These are phyloP conservation scores for Phyllosticta citribraziliensis DNA, from an alignment of 2,329 filamentous ascomycete species.

Conservation along the genomic window DNA sequence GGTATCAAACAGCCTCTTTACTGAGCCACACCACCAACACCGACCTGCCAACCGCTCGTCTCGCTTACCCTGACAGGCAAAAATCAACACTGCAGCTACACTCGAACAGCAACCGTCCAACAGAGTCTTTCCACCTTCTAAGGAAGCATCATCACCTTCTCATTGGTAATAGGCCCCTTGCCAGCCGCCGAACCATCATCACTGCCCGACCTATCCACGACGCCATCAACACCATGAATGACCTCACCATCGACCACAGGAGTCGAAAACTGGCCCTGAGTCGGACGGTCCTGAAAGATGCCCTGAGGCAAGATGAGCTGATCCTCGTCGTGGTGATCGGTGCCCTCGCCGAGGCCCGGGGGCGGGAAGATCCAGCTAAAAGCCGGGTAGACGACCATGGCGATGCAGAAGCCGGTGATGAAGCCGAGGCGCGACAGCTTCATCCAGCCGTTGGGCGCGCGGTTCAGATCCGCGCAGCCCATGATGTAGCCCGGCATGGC, in stretches of 20 bases:
- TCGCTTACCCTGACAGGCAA: neutral
- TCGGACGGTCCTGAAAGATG: neutral
- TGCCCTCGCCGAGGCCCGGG: conserved; percentile 28
- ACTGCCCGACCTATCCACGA: neutral
- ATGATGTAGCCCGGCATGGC: neutral
- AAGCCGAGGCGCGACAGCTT: neutral
- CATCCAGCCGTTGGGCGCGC: neutral
- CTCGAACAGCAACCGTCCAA: neutral
- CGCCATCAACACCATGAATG: neutral
- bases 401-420: conserved; percentile 30
- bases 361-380: conserved; percentile 33
- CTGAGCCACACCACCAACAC: neutral
- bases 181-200: neutral
- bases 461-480: conserved; percentile 1
- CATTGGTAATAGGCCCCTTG: neutral
- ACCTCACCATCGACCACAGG: neutral
- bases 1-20: neutral
- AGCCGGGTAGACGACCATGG: conserved; percentile 20
- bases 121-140: neutral
- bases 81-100: neutral
- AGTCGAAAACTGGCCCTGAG: neutral
- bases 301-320: neutral
- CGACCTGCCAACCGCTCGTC: neutral
- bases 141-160: neutral
- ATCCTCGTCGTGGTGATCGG: neutral